Percentiles rank a stretch among this genome's conserved stretches.
Evolutionary conservation across 2,329 filamentous ascomycete species (phyloP).

Genomic region (Colletotrichum tabaci): DNA sequence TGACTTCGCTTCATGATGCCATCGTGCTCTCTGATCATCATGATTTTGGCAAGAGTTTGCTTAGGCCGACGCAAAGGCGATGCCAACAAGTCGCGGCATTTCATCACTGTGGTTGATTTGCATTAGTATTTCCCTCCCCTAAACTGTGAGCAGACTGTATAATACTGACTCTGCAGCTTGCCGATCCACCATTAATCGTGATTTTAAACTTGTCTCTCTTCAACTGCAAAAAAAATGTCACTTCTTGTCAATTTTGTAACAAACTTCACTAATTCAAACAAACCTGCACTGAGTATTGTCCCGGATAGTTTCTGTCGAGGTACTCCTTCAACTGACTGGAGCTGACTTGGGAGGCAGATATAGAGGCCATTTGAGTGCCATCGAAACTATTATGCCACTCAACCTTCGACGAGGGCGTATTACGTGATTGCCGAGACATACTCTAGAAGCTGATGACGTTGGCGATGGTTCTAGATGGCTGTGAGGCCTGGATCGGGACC

Average conservation of each 20-base stretch:
- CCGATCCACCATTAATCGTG: background rate
- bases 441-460: background rate
- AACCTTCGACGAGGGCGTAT: slow-evolving; percentile 11
- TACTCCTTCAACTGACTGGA: slow-evolving; percentile 31
- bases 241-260: background rate
- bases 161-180: background rate
- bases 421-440: background rate
- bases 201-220: slow-evolving; percentile 31
- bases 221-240: background rate
- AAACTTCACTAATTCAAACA: too few relatives aligned
- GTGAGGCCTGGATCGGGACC: too few relatives aligned
- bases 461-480: too few relatives aligned
- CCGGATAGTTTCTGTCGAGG: slow-evolving; percentile 15
- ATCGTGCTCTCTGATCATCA: too few relatives aligned
- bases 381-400: slow-evolving; percentile 26
- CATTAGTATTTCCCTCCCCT: background rate
- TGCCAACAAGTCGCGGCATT: too few relatives aligned
- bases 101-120: background rate
- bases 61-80: too few relatives aligned
- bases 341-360: slow-evolving; percentile 27
- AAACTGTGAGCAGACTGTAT: too few relatives aligned
- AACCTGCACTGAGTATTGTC: slow-evolving; percentile 29
- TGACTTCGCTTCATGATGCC: too few relatives aligned
- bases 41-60: too few relatives aligned
- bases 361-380: slow-evolving; percentile 15